Evolutionary conservation across 2,329 filamentous ascomycete genomes (phyloP).

Genomic region (Sporothrix euskadiensis): DNA sequence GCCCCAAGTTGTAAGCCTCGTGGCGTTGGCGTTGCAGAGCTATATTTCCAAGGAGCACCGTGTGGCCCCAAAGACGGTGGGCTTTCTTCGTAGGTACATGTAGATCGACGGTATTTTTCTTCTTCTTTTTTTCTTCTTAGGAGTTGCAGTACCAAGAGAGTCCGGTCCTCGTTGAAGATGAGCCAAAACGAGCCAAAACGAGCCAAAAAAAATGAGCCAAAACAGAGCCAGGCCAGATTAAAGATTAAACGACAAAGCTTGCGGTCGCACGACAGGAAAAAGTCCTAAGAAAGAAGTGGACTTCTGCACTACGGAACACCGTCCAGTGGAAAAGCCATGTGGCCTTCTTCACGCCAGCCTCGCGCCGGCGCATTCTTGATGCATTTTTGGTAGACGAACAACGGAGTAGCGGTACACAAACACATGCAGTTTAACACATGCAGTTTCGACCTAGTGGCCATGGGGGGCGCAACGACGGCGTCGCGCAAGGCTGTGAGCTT

Average conservation of each 20-base stretch:
- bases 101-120: not conserved
- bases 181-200: too few relatives aligned
- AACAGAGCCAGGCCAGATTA: not conserved
- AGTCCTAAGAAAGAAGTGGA: not conserved
- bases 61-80: not conserved
- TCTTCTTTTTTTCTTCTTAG: not conserved
- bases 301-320: not conserved
- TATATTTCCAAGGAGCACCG: not conserved
- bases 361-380: slow-evolving; percentile 5
- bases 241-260: not conserved
- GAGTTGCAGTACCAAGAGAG: not conserved
- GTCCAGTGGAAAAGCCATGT: slow-evolving; percentile 3
- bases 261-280: slow-evolving; percentile 3
- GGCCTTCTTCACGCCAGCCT: slow-evolving; percentile 20
- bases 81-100: not conserved
- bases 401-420: not conserved
- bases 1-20: not conserved
- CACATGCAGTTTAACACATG: not conserved
- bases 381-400: not conserved
- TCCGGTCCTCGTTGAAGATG: not conserved
- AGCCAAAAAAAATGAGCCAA: not conserved
- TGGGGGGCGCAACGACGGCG: not conserved
- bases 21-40: not conserved
- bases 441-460: slow-evolving; percentile 5
- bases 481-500: not conserved